These are phyloP conservation scores for Ophiosphaerella herpotricha DNA, from an alignment of 2,329 filamentous ascomycete genomes.

Conservation along the genomic window DNA sequence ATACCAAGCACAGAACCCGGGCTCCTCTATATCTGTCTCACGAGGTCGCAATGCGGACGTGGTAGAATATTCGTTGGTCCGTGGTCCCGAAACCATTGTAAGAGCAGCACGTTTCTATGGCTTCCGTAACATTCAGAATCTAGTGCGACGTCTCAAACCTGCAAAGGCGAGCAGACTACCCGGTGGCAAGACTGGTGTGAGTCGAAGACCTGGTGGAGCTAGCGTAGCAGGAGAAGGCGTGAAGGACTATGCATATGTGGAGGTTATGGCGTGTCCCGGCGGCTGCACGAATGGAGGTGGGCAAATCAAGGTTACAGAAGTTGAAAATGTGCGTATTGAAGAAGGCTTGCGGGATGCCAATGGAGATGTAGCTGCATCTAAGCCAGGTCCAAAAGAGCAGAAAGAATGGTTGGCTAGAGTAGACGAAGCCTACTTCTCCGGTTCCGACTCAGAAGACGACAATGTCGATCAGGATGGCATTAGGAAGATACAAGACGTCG, in stretches of 20 bases:
- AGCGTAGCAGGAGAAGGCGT: conserved; percentile 63
- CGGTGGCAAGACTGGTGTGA: conserved; percentile 37
- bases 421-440: conserved; percentile 83
- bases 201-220: conserved; percentile 71
- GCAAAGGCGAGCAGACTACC: conserved; percentile 65
- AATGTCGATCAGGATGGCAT: conserved; percentile 45
- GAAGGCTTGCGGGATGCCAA: conserved; percentile 32
- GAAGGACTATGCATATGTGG: conserved; percentile 86
- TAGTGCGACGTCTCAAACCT: conserved; percentile 90
- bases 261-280: conserved; percentile 99
- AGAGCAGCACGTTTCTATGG: conserved; percentile 83
- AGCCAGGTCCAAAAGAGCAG: conserved; percentile 76
- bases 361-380: conserved; percentile 46
- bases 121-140: conserved; percentile 97
- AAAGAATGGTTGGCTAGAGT: conserved; percentile 65
- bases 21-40: conserved; percentile 70
- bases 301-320: conserved; percentile 89
- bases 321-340: conserved; percentile 50
- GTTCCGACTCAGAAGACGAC: conserved; percentile 53
- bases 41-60: conserved; percentile 90
- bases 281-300: conserved; percentile 97
- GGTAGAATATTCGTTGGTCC: conserved; percentile 76
- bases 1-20: conserved; percentile 71
- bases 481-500: conserved; percentile 35
- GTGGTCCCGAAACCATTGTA: conserved; percentile 47